Conservation (phyloP, 495 filamentous ascomycete species). For the Xylaria venustula region DNA sequence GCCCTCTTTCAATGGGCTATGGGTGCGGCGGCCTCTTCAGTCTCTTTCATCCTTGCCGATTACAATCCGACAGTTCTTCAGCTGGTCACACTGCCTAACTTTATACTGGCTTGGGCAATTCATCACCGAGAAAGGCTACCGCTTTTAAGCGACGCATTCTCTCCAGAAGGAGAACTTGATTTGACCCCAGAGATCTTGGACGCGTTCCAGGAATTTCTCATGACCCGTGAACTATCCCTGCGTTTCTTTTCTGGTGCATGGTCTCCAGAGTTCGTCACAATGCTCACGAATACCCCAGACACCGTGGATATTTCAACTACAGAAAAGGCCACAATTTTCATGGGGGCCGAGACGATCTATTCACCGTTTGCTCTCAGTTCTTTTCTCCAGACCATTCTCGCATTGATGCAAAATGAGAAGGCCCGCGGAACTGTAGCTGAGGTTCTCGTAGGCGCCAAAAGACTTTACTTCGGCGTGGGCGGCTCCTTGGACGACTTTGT, state of each 20-base stretch:
- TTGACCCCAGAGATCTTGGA: conserved; percentile 62
- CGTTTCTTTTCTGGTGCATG: conserved; percentile 82
- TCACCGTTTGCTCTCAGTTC: conserved; percentile 68
- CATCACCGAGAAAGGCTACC: conserved; percentile 30
- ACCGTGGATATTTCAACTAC: not conserved
- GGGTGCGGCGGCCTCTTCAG: conserved; percentile 26
- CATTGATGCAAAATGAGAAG: conserved; percentile 57
- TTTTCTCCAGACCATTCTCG: conserved; percentile 73
- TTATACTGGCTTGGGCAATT: conserved; percentile 77
- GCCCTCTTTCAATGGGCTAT: conserved; percentile 73
- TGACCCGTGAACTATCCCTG: conserved; percentile 55
- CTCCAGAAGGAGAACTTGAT: conserved; percentile 68
- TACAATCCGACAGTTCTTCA: conserved; percentile 86
- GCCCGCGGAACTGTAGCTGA: conserved; percentile 41
- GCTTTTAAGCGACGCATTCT: conserved; percentile 37
- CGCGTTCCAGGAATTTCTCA: conserved; percentile 61
- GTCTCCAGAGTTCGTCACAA: conserved; percentile 64
- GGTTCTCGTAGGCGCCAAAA: conserved; percentile 86
- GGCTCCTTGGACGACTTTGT: conserved; percentile 90
- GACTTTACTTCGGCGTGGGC: conserved; percentile 94
- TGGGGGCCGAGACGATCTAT: conserved; percentile 96
- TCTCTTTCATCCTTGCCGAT: conserved; percentile 76
- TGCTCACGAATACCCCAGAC: conserved; percentile 42
- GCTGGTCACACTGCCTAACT: conserved; percentile 85
- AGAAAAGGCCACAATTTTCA: conserved; percentile 50